Conservation (phyloP, 164 flowering plant genomes). For the Berberis thunbergii region DNA sequence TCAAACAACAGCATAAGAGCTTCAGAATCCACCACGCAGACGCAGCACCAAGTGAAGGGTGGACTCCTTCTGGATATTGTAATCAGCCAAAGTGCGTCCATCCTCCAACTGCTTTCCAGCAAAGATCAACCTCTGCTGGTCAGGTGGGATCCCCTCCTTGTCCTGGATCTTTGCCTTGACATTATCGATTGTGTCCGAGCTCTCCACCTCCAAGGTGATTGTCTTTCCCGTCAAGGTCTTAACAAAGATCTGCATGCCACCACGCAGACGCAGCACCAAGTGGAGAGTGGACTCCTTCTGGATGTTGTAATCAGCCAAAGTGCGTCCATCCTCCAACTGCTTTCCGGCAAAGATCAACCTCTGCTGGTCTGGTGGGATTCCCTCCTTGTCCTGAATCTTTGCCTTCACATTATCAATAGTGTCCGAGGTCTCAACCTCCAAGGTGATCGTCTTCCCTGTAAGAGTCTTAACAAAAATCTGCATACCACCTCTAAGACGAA, state of each 20-base stretch:
- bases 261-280: background rate
- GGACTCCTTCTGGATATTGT: conserved; percentile 1
- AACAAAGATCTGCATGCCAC: background rate
- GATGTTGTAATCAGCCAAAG: background rate
- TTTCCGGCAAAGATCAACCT: conserved; percentile 1
- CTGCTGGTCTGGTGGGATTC: conserved; percentile 1
- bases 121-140: background rate
- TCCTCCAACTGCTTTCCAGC: conserved; percentile 1
- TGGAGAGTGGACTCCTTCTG: background rate
- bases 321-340: background rate
- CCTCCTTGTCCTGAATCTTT: conserved; percentile 1
- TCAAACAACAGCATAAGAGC: too few relatives aligned
- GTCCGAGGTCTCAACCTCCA: background rate
- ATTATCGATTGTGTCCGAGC: background rate
- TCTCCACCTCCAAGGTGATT: background rate
- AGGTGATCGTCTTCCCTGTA: background rate
- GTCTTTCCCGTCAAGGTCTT: background rate
- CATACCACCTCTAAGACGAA: background rate
- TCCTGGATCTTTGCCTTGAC: conserved; percentile 1
- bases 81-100: background rate
- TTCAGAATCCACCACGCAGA: background rate
- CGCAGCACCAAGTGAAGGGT: background rate
- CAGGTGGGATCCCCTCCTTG: background rate
- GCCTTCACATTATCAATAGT: background rate
- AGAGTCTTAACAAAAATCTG: background rate